Evolutionary conservation across 225 moss, liverwort and hornwort genomes (phyloP), one percentile per base, ranked within the genome.

Genomic region (Asterella californica): DNA sequence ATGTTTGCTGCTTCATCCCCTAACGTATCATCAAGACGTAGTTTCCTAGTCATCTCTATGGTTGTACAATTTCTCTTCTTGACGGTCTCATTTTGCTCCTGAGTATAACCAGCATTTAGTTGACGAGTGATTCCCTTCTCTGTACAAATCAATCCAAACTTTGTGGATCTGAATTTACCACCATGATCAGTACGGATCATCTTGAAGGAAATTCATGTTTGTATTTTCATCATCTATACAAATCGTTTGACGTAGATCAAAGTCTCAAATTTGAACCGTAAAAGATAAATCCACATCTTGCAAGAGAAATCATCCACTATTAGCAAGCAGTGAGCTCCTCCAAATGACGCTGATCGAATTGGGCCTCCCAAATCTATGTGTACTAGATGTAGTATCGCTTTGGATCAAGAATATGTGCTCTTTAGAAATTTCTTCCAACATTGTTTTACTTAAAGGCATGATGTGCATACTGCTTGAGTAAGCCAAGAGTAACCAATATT

Each of bases 231-330:
- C 57, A 57, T 57, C 18, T 12, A 12, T 12, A 57, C 18, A 57
- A 57, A 57, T 12, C 14, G 18, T 18, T 57, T 57, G 57, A 12
- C 18, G 18, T 57, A 57, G 12, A 18, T 57, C 14, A 18, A 12
- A 57, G 18, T 18, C 18, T 57, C 57, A 12, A 12, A 12, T 57
- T 57, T 57, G 57, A n/a, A 18, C 18, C 18, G 12, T 57, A 57
- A 57, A 18, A 57, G 18, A 18, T 57, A 57, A 18, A 57, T 57
- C 57, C 57, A 57, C 57, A 57, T 57, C 57, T 57, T 57, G 14
- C 57, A 12, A 57, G 57, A 57, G 18, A 12, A 57, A 57, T 57
- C 57, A 57, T 96, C 95, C 73, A 93, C n/a, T n/a, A n/a, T n/a
- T n/a, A n/a, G n/a, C n/a, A n/a, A n/a, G n/a, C n/a, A n/a, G n/a